Base-by-base conservation (phyloP, 192 early-diverging fungal species). In the Linnemannia schmuckeri region DNA sequence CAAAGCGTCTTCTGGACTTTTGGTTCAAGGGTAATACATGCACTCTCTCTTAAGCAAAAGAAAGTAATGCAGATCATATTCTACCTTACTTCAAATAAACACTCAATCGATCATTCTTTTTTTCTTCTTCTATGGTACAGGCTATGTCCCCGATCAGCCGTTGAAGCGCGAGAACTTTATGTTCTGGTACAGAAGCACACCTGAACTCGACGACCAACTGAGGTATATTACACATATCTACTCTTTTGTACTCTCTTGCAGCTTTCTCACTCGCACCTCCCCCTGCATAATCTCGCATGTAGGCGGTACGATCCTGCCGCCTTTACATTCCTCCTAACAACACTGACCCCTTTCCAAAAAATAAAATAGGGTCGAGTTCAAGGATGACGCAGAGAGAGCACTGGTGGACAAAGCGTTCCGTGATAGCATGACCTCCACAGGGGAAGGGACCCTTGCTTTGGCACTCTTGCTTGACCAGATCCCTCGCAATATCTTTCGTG, bases 401-500 rank as follows among this genome's bases (percentile, higher is more conserved):
- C 68, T 84, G 8, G 66, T 79, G 0, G 82, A 84, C 42, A 47
- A 9, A 3, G 82, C 71, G 12, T 84, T 84, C 57, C 57, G 82
- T 2, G 18, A 68, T 2, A 30, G 72, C 30, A 57, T 84, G 72
- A 79, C 49, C 13, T 17, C 41, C 10, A 78, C 82, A 0, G 77
- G 82, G 6, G 82, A 84, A 33, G 82, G 55, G 1, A 75, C 77
- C n/a, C 6, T 84, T 4, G 82, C 82, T 9, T 73, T 93, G 44
- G 88, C 92, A 8, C 72, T 94, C 1, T 71, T 94, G 41, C 76
- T 93, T 77, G 94, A 94, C 81, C 93, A 94, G 66, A 90, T 94
- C 83, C 90, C 93, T 6, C 90, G 94, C 37, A 93, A 94, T 83
- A 92, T 94, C 79, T 93, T 91, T 79, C 91, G 94, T 74, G 89